phyloP scores from a whole-genome alignment of 345 rosid species.

The Angophora floribunda region DNA sequence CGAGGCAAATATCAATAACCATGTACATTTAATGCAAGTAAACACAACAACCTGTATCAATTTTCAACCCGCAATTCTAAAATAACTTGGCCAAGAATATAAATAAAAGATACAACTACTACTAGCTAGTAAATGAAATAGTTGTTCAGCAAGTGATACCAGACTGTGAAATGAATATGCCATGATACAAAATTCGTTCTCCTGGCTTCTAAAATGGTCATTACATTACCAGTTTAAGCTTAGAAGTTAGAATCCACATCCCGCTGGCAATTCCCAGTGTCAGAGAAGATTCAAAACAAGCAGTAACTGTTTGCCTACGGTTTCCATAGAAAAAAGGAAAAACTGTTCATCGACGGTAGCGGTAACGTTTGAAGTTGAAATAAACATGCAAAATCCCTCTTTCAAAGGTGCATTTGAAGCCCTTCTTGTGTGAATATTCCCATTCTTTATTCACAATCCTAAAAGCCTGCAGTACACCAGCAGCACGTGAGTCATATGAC shows the following conservation, averaged over 20 bases:
- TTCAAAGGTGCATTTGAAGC: slow-evolving; percentile 89
- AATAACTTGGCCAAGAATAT: background rate
- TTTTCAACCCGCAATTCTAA: background rate
- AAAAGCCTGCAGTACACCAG: slow-evolving; percentile 50
- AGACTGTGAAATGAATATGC: background rate
- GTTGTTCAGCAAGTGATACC: background rate
- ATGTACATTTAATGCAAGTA: background rate
- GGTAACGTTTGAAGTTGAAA: slow-evolving; percentile 87
- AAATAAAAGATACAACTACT: background rate
- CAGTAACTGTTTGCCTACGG: background rate
- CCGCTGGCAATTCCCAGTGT: background rate
- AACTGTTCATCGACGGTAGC: slow-evolving; percentile 64
- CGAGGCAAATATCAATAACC: background rate
- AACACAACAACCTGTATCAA: background rate
- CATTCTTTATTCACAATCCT: slow-evolving; percentile 89
- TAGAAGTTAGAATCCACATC: background rate
- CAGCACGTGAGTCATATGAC: background rate
- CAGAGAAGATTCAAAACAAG: background rate
- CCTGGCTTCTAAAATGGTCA: background rate
- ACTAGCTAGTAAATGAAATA: background rate
- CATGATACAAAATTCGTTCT: background rate
- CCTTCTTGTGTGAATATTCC: slow-evolving; percentile 98
- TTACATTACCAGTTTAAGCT: background rate
- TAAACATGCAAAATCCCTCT: slow-evolving; percentile 84
- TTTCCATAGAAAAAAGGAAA: background rate